Conservation (phyloP, 2,329 filamentous ascomycete species). For the Thielaviopsis euricoi region DNA sequence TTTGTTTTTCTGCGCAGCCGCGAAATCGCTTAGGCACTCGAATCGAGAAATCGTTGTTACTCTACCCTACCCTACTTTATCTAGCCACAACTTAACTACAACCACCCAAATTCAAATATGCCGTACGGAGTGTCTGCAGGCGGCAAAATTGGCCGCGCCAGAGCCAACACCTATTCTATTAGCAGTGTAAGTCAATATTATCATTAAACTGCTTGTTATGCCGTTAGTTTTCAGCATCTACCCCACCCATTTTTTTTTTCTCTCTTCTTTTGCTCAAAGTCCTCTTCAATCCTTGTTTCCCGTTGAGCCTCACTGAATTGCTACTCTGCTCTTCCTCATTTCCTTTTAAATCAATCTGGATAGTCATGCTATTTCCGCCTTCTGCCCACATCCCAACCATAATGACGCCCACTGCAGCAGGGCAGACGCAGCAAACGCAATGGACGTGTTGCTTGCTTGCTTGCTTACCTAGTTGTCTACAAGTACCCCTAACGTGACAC, state of each 20-base stretch:
- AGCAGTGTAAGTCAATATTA: conserved; percentile 8
- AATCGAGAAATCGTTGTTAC: not conserved
- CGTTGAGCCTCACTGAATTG: conserved; percentile 7
- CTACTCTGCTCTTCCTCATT: not conserved
- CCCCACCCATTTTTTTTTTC: too few species aligned
- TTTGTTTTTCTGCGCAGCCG: not conserved
- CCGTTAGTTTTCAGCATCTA: too few species aligned
- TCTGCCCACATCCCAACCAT: not conserved
- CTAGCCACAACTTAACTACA: too few species aligned
- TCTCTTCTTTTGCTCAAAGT: too few species aligned
- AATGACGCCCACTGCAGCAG: not conserved
- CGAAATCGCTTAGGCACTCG: not conserved
- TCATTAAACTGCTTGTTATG: too few species aligned
- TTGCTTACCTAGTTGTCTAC: too few species aligned
- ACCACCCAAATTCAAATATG: conserved; percentile 6
- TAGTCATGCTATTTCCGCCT: too few species aligned
- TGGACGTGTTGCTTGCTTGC: too few species aligned
- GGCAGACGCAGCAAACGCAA: too few species aligned
- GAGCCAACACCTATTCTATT: conserved; percentile 10
- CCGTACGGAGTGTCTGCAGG: conserved; percentile 7
- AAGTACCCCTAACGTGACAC: not conserved
- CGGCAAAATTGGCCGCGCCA: conserved; percentile 7
- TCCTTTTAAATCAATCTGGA: not conserved
- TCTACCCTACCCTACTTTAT: too few species aligned
- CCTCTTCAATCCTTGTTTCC: not conserved